A percentile compares a stretch with the other conserved stretches of the same genome.
These are phyloP conservation scores for Clitoria ternatea DNA, from an alignment of 306 rosid species.

Conservation along the genomic window DNA sequence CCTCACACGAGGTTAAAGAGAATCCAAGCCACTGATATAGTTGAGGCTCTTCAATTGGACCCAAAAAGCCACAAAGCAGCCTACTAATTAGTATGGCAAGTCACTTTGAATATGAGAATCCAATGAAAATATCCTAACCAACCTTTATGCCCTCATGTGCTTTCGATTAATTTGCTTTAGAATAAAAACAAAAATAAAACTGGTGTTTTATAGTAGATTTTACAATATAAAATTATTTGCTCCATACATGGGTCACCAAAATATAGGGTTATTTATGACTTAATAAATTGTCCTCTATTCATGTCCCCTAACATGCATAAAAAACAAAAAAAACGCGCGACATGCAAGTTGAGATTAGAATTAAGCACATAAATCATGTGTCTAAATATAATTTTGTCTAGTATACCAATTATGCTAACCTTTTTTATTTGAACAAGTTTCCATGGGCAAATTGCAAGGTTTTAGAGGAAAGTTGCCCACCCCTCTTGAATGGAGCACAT, in stretches of 20 bases:
- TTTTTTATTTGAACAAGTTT: background rate
- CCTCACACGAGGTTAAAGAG: constrained; percentile 18
- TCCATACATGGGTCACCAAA: no score
- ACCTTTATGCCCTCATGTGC: no score
- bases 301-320: no score
- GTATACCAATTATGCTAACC: constrained; percentile 16
- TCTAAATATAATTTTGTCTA: background rate
- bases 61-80: constrained; percentile 29
- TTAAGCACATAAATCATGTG: constrained; percentile 13
- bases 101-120: constrained; percentile 46
- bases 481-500: constrained; percentile 19
- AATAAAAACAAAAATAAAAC: no score
- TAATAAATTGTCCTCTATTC: no score
- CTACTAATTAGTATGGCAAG: constrained; percentile 22
- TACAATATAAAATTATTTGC: no score
- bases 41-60: constrained; percentile 11
- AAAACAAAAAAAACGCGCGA: no score
- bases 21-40: constrained; percentile 12
- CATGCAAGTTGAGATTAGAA: constrained; percentile 17
- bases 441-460: background rate
- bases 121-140: constrained; percentile 31
- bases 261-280: no score
- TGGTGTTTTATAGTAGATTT: no score
- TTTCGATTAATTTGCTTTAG: no score
- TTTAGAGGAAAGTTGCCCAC: constrained; percentile 12